Evolutionary conservation across 306 rosid species (phyloP), one percentile per base, ranked within the genome.

Genomic region (Glycine soja): DNA sequence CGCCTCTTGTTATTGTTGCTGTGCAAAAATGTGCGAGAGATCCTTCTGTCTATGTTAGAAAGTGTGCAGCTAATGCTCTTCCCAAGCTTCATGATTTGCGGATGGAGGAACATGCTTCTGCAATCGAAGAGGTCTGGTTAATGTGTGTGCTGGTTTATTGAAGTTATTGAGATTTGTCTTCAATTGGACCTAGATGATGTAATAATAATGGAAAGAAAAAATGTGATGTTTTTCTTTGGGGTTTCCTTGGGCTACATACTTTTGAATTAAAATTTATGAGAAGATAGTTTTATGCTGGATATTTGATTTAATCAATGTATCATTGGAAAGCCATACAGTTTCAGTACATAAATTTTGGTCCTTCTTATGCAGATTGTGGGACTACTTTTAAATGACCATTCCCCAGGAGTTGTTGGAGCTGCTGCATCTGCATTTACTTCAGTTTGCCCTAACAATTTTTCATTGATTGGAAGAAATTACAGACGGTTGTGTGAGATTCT

Each of bases 341-440:
- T 86, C 56, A 32, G 70, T 62, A 61, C 11, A 63, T 65, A 64
- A 75, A 54, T 19, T 71, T 53, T 38, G 48, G 67, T 66, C 32
- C 71, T 78, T 66, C 53, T 57, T 58, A 48, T 72, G 90, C 97
- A 93, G 99, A 80, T 90, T 82, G 88, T 96, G 75, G 93, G 91
- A 71, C 84, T 88, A 59, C 82, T 96, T 83, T 84, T 96, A 61
- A 90, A 88, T 79, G 98, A 96, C 78, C 84, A 84, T 81, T 93
- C 98, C 79, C 97, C 98, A 4, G 87, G 90, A 79, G 98, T 96
- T 18, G 91, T 96, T 87, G 99, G 99, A 77, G 98, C 98, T 68
- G 99, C 99, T 48, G 96, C 98, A 53, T 93, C 98, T 82, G 97
- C 98, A 50, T 96, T 96, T 86, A 85, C 92, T 73, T 90, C 97